Evolutionary conservation across 441 rosid species (phyloP), one percentile per base, ranked within the genome.

Genomic region (Biscutella laevigata): DNA sequence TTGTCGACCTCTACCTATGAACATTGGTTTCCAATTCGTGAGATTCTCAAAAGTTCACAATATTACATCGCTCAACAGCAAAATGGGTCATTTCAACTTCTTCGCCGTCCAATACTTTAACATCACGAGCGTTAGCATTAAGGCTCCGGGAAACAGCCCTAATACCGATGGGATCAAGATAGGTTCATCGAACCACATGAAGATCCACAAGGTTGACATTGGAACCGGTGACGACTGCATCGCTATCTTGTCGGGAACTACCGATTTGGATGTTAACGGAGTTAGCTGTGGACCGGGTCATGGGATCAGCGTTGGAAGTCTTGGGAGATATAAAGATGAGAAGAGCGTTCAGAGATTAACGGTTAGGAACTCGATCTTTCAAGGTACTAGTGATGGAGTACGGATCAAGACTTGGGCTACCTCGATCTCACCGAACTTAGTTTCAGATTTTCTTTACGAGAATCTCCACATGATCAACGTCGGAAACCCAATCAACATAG

Each of bases 81-180:
- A 70, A 58, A 61, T 59, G 62, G 72, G 66, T 6, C 88, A 78
- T 28, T 3, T 81, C 34, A n/a, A 34, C 11, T 19, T 81, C 30
- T 73, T 42, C 24, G 62, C 55, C 0, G 62, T 69, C 16, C 2
- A 45, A 8, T 10, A 67, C 37, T 17, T 78, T 2, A 25, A 42
- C 11, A 8, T 78, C 3, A 2, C 24, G 10, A 12, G 41, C 1
- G 30, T 81, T 4, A 48, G 4, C 5, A 58, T 81, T 19, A 14
- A 21, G 16, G 82, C 84, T 11, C 82, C 84, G 0, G 64, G 10
- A 0, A 52, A 74, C 2, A 79, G 88, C 48, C 88, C 80, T 37
- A 81, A 81, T 66, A 79, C 85, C 0, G 88, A 79, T 1, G 85
- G 83, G 3, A 79, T 81, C 72, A 77, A 77, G 53, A 61, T 81